Base-by-base conservation (phyloP, 441 rosid species). In the Gossypium schwendimanii region DNA sequence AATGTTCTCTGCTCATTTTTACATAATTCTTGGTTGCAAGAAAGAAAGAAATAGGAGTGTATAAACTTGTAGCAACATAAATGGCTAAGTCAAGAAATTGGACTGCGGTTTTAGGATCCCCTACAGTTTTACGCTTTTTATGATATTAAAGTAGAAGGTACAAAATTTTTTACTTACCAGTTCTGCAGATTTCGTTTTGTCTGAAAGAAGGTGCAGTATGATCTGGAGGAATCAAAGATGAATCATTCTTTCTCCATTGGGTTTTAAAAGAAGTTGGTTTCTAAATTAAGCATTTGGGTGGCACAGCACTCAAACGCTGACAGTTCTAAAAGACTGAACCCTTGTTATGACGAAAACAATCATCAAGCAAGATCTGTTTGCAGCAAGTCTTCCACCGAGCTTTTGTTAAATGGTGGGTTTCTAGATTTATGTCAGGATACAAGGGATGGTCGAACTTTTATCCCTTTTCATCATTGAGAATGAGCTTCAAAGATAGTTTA, bases 281-380 rank as follows among this genome's bases (percentile, higher is more conserved):
- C 44, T 49, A 50, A 45, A 49, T 49, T 15, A 49, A 67, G 59
- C 57, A 24, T 14, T 23, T 14, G 70, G n/a, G 7, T 12, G 59
- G 52, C 17, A 26, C 11, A 39, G 15, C 71, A 49, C 59, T 3
- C 59, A 26, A 49, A 4, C 8, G n/a, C 11, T 44, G 71, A 50
- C 71, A 67, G 17, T 9, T 9, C 59, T 4, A 26, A 49, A 67
- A 49, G 24, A 65, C 14, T 58, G 23, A n/a, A 47, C 26, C 24
- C 24, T n/a, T 49, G 36, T 26, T 47, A 49, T 67, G 45, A 49
- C 71, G 8, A 26, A 50, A 67, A 50, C 71, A 67, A 50, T 50
- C 45, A 26, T 49, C 41, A 50, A 26, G 45, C 44, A 49, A 50
- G 59, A 67, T 67, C 26, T 67, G 1, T 49, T 67, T 49, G 41